Conservation (phyloP, 495 filamentous ascomycete genomes). For the Baudoinia panamericana region DNA sequence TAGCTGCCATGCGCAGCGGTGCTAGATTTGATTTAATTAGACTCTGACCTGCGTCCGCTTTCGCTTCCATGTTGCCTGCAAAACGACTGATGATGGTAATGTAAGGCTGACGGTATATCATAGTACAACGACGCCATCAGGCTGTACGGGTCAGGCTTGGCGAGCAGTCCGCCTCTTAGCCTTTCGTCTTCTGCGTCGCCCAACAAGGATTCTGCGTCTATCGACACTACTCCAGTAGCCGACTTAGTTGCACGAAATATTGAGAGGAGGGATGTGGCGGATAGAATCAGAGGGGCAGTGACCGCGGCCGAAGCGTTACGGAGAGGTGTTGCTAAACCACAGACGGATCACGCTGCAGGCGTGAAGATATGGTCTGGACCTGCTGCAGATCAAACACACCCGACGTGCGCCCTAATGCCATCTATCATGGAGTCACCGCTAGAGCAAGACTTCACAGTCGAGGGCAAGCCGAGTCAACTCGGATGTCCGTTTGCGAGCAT, state of each 20-base stretch:
- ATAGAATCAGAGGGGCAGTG: neutral
- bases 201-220: slow-evolving; percentile 14
- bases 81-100: neutral
- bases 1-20: slow-evolving; percentile 39
- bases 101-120: slow-evolving; percentile 12
- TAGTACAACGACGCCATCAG: slow-evolving; percentile 29
- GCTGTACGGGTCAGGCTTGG: slow-evolving; percentile 10
- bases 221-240: slow-evolving; percentile 10
- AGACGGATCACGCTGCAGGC: slow-evolving; percentile 7
- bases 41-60: slow-evolving; percentile 17
- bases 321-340: neutral
- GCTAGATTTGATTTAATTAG: slow-evolving; percentile 34
- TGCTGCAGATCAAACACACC: slow-evolving; percentile 31
- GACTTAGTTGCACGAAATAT: slow-evolving; percentile 14
- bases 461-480: slow-evolving; percentile 46
- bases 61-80: slow-evolving; percentile 9
- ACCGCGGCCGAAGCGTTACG: slow-evolving; percentile 1
- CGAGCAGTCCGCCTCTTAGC: slow-evolving; percentile 15
- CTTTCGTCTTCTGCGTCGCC: slow-evolving; percentile 15
- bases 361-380: slow-evolving; percentile 33
- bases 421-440: slow-evolving; percentile 39
- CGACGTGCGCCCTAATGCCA: slow-evolving; percentile 26
- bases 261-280: slow-evolving; percentile 1
- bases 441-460: slow-evolving; percentile 53
- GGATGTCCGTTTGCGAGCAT: slow-evolving; percentile 46